A percentile compares a stretch with the other conserved stretches of the same genome.
These are phyloP conservation scores for Arachnopeziza araneosa DNA, from an alignment of 2,329 filamentous ascomycete genomes.

Conservation along the genomic window DNA sequence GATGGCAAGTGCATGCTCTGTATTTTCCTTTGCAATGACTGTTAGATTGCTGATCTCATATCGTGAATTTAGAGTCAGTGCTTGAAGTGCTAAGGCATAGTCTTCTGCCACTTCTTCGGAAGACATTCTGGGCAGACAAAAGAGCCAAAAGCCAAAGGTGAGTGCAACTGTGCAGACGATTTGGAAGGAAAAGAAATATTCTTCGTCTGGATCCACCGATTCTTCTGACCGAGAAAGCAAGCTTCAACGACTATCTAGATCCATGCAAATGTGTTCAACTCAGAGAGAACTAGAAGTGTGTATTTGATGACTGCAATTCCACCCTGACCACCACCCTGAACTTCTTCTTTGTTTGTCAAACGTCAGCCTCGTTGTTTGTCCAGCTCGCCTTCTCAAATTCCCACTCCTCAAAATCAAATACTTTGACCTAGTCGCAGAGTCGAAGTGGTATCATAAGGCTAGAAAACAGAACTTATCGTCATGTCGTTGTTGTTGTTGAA, in stretches of 20 bases:
- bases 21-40: conserved; percentile 95
- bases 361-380: neutral
- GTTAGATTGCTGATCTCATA: conserved; percentile 97
- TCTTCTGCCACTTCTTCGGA: conserved; percentile 87
- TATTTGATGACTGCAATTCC: conserved; percentile 31
- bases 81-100: conserved; percentile 88
- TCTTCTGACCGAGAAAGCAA: neutral
- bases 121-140: conserved; percentile 51
- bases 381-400: neutral
- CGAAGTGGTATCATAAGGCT: neutral
- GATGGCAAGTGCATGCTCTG: conserved; percentile 89
- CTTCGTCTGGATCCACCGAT: neutral
- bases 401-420: neutral
- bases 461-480: neutral
- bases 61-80: conserved; percentile 83
- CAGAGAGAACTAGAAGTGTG: conserved; percentile 32
- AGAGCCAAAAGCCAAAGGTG: conserved; percentile 16
- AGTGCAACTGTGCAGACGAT: conserved; percentile 19
- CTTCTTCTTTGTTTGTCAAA: neutral
- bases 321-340: conserved; percentile 4
- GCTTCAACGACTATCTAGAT: conserved; percentile 30
- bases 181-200: conserved; percentile 10
- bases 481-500: neutral
- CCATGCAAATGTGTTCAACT: conserved; percentile 33
- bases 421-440: neutral